These are phyloP conservation scores for Tetracentron sinense DNA, from an alignment of 164 flowering plant genomes.

Conservation along the genomic window DNA sequence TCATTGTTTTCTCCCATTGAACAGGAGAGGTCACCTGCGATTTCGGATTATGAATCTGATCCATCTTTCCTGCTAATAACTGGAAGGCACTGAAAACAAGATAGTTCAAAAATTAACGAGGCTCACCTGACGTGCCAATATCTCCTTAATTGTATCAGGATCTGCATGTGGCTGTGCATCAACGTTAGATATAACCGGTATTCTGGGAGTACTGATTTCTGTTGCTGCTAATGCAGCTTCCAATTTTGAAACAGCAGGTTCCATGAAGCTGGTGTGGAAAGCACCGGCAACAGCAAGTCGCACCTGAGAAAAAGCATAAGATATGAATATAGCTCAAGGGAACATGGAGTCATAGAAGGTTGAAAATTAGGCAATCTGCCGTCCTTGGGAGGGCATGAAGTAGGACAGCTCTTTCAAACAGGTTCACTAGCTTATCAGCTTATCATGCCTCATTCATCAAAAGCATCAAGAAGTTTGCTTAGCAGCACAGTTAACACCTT, in stretches of 20 bases:
- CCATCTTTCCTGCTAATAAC: slow-evolving; percentile 3
- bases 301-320: slow-evolving; percentile 46
- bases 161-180: slow-evolving; percentile 95
- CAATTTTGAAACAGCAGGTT: slow-evolving; percentile 93
- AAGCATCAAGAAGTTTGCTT: no score
- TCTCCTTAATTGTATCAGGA: slow-evolving; percentile 82
- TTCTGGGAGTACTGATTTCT: slow-evolving; percentile 71
- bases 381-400: no score
- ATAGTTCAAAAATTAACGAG: neutral
- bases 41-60: slow-evolving; percentile 2
- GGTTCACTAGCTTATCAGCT: no score
- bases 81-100: neutral
- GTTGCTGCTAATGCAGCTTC: slow-evolving; percentile 91
- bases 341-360: no score
- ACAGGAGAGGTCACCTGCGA: slow-evolving; percentile 90
- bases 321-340: no score
- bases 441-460: no score
- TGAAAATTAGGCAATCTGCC: no score
- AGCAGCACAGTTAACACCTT: no score
- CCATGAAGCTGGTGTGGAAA: slow-evolving; percentile 94
- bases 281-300: slow-evolving; percentile 99
- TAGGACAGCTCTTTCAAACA: no score
- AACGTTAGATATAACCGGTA: slow-evolving; percentile 97
- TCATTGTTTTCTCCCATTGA: slow-evolving; percentile 94
- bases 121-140: slow-evolving; percentile 86